Base-by-base conservation (phyloP, 2,329 filamentous ascomycete species). In the Apiospora malaysiana region DNA sequence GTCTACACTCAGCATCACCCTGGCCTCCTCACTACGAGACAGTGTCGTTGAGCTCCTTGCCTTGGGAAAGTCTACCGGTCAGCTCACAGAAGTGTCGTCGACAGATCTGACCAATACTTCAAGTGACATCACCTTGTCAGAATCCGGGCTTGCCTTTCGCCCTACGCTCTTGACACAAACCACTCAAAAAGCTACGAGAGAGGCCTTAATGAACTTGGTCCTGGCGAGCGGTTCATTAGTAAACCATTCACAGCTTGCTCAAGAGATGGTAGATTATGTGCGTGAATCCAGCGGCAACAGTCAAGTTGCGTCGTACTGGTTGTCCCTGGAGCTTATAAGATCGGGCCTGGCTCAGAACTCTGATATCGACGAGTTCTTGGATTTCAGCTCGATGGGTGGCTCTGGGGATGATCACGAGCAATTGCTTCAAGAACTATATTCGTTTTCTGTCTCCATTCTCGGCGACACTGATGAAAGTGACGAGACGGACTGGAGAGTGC, bases 291-390 rank as follows among this genome's bases (percentile, higher is more conserved):
- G 86, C 4, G 88, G 89, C 0, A 84, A 89, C 23, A 84, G 85
- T 46, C 88, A 91, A 73, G 81, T 95, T 37, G 90, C 94, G 16
- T 89, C 91, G 2, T 93, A 94, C 75, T 98, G 95, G 95, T 84
- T 97, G 3, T 88, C 92, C 0, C 89, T 95, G 70, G 89, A 93
- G 74, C 86, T 95, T 1, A 81, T 95, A 10, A 90, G 91, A 76
- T 85, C 88, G 4, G 84, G 86, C 9, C 83, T 89, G 23, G 79
- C 82, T 4, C 81, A 84, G 1, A 84, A 86, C 21, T 82, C 86
- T 1, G 87, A 88, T 8, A 79, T 93, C 5, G 90, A 93, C 71
- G 88, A 91, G 49, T 90, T 96, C 49, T 81, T 97, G 9, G 88
- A 91, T 75, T 82, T 88, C 16, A 84, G 86, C 79, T 82, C 82